Conservation (phyloP, 345 rosid genomes). For the Schrenkiella parvula region DNA sequence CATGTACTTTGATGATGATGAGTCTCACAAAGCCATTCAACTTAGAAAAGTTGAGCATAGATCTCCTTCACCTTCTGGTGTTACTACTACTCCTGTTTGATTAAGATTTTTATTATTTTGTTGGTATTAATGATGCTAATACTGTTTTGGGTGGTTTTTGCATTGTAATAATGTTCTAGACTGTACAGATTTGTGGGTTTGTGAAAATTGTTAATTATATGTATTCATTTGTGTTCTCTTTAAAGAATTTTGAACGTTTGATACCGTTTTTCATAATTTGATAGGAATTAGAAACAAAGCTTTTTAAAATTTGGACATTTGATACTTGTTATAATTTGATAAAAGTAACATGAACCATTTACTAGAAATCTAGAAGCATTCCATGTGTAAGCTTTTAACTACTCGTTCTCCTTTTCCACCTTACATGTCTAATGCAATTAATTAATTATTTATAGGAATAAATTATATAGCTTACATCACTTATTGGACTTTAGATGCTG, state of each 20-base stretch:
- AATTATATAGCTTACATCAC: neutral
- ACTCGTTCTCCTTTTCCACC: neutral
- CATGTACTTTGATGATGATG: constrained; percentile 57
- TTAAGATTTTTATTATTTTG: neutral
- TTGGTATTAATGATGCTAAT: neutral
- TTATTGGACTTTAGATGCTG: neutral
- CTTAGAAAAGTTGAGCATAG: constrained; percentile 32
- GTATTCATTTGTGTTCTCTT: constrained; percentile 1
- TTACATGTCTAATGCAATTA: neutral
- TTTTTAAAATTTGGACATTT: neutral
- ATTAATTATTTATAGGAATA: neutral
- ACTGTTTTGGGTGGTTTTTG: neutral
- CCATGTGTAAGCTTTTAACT: neutral
- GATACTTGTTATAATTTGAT: neutral
- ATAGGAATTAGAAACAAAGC: neutral
- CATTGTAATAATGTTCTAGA: constrained; percentile 4
- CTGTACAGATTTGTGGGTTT: constrained; percentile 9
- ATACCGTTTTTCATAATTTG: neutral
- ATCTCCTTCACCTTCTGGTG: constrained; percentile 30
- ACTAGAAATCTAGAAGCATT: neutral
- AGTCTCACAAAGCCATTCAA: constrained; percentile 30
- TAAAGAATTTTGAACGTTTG: no score
- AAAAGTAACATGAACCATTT: neutral
- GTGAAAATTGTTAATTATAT: neutral
- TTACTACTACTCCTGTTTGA: constrained; percentile 20